These are phyloP conservation scores for Ambrosia trifida DNA, from an alignment of 129 eudicot genomes.

Conservation along the genomic window DNA sequence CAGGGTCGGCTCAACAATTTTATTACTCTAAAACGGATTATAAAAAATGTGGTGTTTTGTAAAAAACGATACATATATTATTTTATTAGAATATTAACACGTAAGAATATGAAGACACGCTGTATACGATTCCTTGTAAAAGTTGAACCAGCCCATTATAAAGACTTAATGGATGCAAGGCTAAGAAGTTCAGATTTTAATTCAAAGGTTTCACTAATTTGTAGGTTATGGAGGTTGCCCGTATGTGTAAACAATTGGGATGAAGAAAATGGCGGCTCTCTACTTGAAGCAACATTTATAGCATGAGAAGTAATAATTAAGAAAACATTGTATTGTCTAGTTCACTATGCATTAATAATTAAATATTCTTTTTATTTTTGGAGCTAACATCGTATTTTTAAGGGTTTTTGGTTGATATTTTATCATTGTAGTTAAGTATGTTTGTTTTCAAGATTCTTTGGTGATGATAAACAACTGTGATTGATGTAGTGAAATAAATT, in stretches of 20 bases:
- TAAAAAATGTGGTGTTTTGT: no score
- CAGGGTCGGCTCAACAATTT: no score
- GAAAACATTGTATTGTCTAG: neutral
- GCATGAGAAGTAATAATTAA: slow-evolving; percentile 14
- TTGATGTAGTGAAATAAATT: neutral
- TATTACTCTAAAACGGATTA: no score
- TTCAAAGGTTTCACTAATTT: neutral
- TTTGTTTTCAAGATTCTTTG: neutral
- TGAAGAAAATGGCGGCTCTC: neutral
- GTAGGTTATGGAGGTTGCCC: slow-evolving; percentile 68
- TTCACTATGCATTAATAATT: neutral
- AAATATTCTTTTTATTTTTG: slow-evolving; percentile 5
- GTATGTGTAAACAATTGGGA: slow-evolving; percentile 31
- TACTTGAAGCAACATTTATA: neutral
- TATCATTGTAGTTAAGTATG: neutral
- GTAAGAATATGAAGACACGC: no score
- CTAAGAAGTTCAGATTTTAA: neutral
- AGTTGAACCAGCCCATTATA: neutral
- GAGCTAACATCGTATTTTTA: neutral
- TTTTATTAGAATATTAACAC: no score
- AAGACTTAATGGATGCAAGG: neutral
- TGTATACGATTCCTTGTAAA: neutral
- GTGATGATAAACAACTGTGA: neutral
- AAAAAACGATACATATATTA: no score
- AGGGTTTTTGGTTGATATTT: neutral